Percentiles rank a stretch among this genome's conserved stretches.
phyloP scores from a whole-genome alignment of 192 early-diverging fungal species.

The Coemansia brasiliensis region DNA sequence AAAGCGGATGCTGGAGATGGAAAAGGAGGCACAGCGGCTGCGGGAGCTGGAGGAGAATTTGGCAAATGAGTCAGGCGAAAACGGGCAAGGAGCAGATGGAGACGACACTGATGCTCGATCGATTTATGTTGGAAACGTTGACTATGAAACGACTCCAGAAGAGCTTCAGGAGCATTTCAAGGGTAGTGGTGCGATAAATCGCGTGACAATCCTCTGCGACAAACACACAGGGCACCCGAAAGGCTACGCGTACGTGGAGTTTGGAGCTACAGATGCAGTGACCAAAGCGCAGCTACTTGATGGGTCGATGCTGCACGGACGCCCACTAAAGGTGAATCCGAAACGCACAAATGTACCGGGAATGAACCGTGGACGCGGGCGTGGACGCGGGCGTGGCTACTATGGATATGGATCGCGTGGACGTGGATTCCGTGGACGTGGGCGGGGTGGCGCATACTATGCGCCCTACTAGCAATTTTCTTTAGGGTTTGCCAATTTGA shows the following conservation, averaged over 20 bases:
- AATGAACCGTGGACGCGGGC: constrained; percentile 78
- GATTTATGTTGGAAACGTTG: constrained; percentile 95
- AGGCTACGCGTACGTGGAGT: constrained; percentile 96
- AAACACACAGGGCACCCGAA: constrained; percentile 90
- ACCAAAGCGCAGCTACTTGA: constrained; percentile 82
- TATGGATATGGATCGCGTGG: constrained; percentile 58
- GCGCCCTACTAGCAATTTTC: constrained; percentile 27
- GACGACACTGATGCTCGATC: constrained; percentile 77
- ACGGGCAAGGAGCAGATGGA: constrained; percentile 12
- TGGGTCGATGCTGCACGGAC: constrained; percentile 85
- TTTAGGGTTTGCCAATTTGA: not conserved
- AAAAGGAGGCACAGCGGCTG: constrained; percentile 52
- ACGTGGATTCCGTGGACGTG: constrained; percentile 50
- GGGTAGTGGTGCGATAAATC: constrained; percentile 92
- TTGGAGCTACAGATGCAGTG: constrained; percentile 80
- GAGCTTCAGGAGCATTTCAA: constrained; percentile 94
- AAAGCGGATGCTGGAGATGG: constrained; percentile 51
- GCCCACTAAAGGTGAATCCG: constrained; percentile 78
- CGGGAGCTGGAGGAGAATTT: constrained; percentile 50
- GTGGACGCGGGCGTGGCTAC: constrained; percentile 66
- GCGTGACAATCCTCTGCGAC: constrained; percentile 94
- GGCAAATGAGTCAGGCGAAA: constrained; percentile 28
- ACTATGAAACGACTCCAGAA: constrained; percentile 91
- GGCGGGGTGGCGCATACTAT: constrained; percentile 37
- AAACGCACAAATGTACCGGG: constrained; percentile 96